A percentile compares a stretch with the other conserved stretches of the same genome.
phyloP scores from a whole-genome alignment of 192 early-diverging fungal genomes.

The Geosiphon pyriformis region DNA sequence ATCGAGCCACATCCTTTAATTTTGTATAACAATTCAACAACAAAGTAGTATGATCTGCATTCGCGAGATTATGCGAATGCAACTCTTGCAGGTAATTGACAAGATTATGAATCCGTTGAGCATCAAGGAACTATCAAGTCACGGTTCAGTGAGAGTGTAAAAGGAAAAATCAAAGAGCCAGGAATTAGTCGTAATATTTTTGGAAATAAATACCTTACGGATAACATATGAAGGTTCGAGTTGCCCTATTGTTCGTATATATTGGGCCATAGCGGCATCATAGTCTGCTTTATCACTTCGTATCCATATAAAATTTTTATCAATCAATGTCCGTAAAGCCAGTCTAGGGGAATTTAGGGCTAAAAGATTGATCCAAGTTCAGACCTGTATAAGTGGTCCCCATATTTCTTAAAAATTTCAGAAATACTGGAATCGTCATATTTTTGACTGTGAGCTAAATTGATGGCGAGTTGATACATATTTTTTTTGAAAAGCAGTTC shows the following conservation, averaged over 20 bases:
- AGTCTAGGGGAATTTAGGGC: neutral
- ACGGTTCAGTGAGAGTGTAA: neutral
- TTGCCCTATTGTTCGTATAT: conserved; percentile 84
- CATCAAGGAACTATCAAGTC: conserved; percentile 69
- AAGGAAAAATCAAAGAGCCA: neutral
- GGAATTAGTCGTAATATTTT: neutral
- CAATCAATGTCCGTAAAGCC: conserved; percentile 1
- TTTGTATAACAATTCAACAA: conserved; percentile 98
- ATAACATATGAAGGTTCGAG: conserved; percentile 96
- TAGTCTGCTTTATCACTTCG: conserved; percentile 69
- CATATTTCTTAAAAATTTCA: conserved; percentile 92
- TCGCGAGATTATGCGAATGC: conserved; percentile 81
- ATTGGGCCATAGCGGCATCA: conserved; percentile 87
- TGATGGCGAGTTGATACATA: conserved; percentile 84
- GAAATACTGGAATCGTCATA: conserved; percentile 79
- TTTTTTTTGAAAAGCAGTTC: conserved; percentile 88
- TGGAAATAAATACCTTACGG: conserved; percentile 53
- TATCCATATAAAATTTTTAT: no score
- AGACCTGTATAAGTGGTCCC: conserved; percentile 82
- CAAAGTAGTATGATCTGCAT: conserved; percentile 92
- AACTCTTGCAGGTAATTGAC: conserved; percentile 86
- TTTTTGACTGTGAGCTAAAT: conserved; percentile 74
- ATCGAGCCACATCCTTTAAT: conserved; percentile 74
- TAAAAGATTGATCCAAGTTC: neutral
- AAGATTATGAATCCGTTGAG: conserved; percentile 86